These are phyloP conservation scores for Fusarium sp. DNA, from an alignment of 2,329 filamentous ascomycete genomes.

Conservation along the genomic window DNA sequence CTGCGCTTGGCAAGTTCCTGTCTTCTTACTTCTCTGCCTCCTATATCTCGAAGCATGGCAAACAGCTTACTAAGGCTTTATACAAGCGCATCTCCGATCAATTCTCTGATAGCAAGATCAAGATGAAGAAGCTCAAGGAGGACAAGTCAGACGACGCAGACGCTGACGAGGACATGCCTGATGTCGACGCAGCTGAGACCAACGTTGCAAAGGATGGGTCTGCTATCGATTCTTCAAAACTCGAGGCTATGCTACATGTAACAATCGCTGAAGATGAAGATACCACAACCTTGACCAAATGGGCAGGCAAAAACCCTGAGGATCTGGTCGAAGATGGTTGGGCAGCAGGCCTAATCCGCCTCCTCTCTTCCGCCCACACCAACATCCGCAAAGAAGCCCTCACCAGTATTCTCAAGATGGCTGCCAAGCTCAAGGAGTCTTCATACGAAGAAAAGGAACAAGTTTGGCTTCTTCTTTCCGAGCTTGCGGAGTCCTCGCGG, in stretches of 20 bases:
- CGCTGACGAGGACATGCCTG: slow-evolving; percentile 37
- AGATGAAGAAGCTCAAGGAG: slow-evolving; percentile 41
- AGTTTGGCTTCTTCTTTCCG: slow-evolving; percentile 82
- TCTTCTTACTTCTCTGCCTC: slow-evolving; percentile 67
- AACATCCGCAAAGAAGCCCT: slow-evolving; percentile 85
- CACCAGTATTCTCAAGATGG: slow-evolving; percentile 74
- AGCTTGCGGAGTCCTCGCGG: slow-evolving; percentile 80
- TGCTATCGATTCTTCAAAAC: slow-evolving; percentile 55
- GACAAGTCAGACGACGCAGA: slow-evolving; percentile 23
- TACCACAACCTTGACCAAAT: slow-evolving; percentile 67
- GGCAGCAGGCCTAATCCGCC: slow-evolving; percentile 75
- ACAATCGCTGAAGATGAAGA: slow-evolving; percentile 62
- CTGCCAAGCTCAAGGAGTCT: slow-evolving; percentile 72
- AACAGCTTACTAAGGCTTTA: slow-evolving; percentile 43
- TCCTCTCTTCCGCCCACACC: slow-evolving; percentile 79
- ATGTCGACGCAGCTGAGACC: slow-evolving; percentile 12
- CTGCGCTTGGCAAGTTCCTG: slow-evolving; percentile 68
- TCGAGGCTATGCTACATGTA: slow-evolving; percentile 65
- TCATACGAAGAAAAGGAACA: slow-evolving; percentile 81
- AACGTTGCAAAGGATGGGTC: slow-evolving; percentile 20
- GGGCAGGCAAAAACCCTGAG: slow-evolving; percentile 81
- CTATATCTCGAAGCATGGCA: slow-evolving; percentile 62
- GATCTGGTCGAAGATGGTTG: slow-evolving; percentile 84
- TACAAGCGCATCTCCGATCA: slow-evolving; percentile 50
- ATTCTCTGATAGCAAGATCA: slow-evolving; percentile 46